Conservation (phyloP, 306 rosid genomes). For the Cercis canadensis region DNA sequence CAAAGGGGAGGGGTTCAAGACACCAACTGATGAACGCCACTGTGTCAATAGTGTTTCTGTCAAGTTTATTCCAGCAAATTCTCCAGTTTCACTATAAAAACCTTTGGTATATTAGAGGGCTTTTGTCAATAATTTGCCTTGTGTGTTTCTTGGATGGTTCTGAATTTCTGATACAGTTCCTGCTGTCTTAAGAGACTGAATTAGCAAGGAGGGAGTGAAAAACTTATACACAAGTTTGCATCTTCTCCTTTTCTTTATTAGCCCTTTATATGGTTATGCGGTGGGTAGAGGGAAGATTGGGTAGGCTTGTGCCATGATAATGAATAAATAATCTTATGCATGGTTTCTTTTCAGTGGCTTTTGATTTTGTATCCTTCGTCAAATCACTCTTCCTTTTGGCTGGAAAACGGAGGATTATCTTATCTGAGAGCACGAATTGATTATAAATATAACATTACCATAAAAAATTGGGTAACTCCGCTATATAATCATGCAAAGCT, state of each 20-base stretch:
- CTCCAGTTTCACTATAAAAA: conserved; percentile 46
- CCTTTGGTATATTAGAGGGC: no score
- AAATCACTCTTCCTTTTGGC: no score
- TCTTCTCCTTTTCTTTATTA: not conserved
- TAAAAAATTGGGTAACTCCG: no score
- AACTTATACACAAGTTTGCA: no score
- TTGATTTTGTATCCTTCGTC: no score
- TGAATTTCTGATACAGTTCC: not conserved
- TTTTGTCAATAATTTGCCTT: not conserved
- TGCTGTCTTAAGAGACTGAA: conserved; percentile 1
- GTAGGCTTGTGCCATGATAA: not conserved
- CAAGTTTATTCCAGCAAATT: conserved; percentile 57
- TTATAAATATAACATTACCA: no score
- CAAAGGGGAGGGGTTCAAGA: conserved; percentile 80
- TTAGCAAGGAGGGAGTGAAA: not conserved
- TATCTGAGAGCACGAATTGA: no score
- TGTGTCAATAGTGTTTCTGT: conserved; percentile 87
- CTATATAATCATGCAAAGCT: no score
- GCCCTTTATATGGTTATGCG: not conserved
- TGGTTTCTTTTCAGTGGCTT: not conserved
- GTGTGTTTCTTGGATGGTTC: conserved; percentile 14
- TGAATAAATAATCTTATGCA: not conserved
- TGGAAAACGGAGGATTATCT: no score
- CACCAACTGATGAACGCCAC: conserved; percentile 87
- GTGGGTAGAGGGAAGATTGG: not conserved